Evolutionary conservation across 2,329 filamentous ascomycete genomes (phyloP).

Genomic region (Pleomassaria siparia): DNA sequence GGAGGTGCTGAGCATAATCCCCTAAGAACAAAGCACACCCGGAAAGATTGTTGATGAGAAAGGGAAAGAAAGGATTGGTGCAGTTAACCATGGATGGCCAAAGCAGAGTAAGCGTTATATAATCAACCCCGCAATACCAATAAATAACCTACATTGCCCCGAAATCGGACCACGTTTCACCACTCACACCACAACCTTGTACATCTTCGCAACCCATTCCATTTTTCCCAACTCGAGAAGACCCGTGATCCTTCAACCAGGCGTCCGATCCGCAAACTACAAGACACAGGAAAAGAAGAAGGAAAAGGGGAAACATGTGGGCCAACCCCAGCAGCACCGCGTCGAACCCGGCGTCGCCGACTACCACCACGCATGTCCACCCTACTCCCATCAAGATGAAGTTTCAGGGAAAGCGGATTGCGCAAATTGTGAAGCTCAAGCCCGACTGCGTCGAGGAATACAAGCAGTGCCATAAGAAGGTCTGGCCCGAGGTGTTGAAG

Average conservation of each 20-base stretch:
- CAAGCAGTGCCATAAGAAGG: slow-evolving; percentile 70
- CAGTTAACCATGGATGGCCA: neutral
- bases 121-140: slow-evolving; percentile 1
- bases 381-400: neutral
- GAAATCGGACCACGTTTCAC: neutral
- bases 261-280: too few relatives aligned
- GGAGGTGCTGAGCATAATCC: too few relatives aligned
- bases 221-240: neutral
- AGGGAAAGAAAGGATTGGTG: neutral
- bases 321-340: neutral
- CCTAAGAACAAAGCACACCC: too few relatives aligned
- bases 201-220: neutral
- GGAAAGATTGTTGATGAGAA: too few relatives aligned
- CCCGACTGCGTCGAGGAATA: slow-evolving; percentile 67
- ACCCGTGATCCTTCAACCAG: neutral
- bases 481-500: slow-evolving; percentile 76
- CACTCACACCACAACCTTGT: neutral
- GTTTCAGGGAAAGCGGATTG: slow-evolving; percentile 53
- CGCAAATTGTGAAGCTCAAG: slow-evolving; percentile 72
- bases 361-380: neutral
- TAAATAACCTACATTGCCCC: too few relatives aligned
- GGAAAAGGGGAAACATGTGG: neutral
- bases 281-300: too few relatives aligned
- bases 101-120: neutral
- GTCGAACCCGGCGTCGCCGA: neutral